A percentile compares a stretch with the other conserved stretches of the same genome.
Conservation (phyloP, 2,329 filamentous ascomycete species). For the Ascosphaera apis region DNA sequence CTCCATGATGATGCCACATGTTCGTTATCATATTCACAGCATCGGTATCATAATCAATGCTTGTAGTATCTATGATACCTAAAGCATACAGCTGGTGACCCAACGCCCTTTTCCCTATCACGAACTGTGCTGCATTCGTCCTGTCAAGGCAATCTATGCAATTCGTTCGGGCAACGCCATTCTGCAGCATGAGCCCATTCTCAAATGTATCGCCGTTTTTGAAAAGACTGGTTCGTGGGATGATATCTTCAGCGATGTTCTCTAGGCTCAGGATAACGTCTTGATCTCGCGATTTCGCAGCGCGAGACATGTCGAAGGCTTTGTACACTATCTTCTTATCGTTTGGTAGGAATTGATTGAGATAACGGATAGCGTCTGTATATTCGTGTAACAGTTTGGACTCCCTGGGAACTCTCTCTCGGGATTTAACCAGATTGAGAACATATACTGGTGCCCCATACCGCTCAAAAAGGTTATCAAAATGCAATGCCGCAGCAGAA, state of each 20-base stretch:
- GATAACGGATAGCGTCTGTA: conserved; percentile 64
- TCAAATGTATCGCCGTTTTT: conserved; percentile 61
- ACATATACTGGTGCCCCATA: conserved; percentile 87
- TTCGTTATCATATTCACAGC: conserved; percentile 90
- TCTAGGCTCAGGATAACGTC: conserved; percentile 90
- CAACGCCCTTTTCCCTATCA: conserved; percentile 83
- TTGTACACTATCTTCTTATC: conserved; percentile 79
- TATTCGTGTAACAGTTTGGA: conserved; percentile 78
- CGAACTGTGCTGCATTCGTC: conserved; percentile 93
- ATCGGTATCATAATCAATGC: conserved; percentile 82
- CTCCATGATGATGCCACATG: conserved; percentile 96
- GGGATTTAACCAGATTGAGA: conserved; percentile 71
- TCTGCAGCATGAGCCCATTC: conserved; percentile 49
- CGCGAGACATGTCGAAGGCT: conserved; percentile 94
- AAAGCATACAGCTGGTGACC: conserved; percentile 82
- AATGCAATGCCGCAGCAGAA: conserved; percentile 75
- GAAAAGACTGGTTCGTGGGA: conserved; percentile 77
- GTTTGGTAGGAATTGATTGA: conserved; percentile 76
- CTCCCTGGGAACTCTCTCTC: conserved; percentile 72
- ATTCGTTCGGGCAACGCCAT: conserved; percentile 82
- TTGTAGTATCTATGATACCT: conserved; percentile 57
- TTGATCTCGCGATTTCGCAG: conserved; percentile 73
- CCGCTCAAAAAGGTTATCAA: conserved; percentile 78
- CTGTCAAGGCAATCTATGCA: conserved; percentile 95
- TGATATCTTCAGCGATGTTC: conserved; percentile 65